phyloP scores from a whole-genome alignment of 257 asterid species.

The Sherardia arvensis region DNA sequence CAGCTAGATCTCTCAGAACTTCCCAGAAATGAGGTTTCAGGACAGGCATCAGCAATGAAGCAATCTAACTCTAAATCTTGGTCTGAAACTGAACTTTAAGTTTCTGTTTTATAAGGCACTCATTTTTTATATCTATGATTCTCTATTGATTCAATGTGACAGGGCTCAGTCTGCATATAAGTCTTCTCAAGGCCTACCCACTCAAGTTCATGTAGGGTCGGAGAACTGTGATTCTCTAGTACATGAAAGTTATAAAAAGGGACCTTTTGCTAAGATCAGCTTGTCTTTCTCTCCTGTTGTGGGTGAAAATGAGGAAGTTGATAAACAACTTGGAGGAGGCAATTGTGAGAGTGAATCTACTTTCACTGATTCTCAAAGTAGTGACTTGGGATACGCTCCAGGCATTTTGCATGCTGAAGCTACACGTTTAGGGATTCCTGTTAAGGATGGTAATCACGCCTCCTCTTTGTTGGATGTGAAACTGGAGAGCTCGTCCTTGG shows the following conservation, averaged over 20 bases:
- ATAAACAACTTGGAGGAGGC: slow-evolving; percentile 11
- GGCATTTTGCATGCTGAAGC: slow-evolving; percentile 15
- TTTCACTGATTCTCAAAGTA: background rate
- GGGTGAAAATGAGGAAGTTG: slow-evolving; percentile 7
- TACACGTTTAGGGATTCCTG: slow-evolving; percentile 15
- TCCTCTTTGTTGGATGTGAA: slow-evolving; percentile 27
- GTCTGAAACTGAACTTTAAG: slow-evolving; percentile 28
- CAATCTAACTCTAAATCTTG: slow-evolving; percentile 36
- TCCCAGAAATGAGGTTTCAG: slow-evolving; percentile 72
- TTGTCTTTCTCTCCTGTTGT: slow-evolving; percentile 17
- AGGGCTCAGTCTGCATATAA: slow-evolving; percentile 34
- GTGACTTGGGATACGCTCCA: slow-evolving; percentile 16
- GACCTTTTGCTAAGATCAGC: slow-evolving; percentile 18
- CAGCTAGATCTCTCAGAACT: slow-evolving; percentile 77
- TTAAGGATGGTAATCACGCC: slow-evolving; percentile 16
- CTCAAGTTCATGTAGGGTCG: slow-evolving; percentile 14
- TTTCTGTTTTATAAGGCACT: slow-evolving; percentile 7
- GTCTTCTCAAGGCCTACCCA: slow-evolving; percentile 27
- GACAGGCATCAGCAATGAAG: slow-evolving; percentile 54
- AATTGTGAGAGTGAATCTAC: slow-evolving; percentile 9
- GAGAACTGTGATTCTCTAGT: slow-evolving; percentile 19
- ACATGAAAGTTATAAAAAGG: slow-evolving; percentile 16
- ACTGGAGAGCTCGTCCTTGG: slow-evolving; percentile 32
- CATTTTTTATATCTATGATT: slow-evolving; percentile 4
- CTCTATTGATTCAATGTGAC: slow-evolving; percentile 12